These are phyloP conservation scores for Diaporthe sp. DNA, from an alignment of 2,329 filamentous ascomycete species.

Conservation along the genomic window DNA sequence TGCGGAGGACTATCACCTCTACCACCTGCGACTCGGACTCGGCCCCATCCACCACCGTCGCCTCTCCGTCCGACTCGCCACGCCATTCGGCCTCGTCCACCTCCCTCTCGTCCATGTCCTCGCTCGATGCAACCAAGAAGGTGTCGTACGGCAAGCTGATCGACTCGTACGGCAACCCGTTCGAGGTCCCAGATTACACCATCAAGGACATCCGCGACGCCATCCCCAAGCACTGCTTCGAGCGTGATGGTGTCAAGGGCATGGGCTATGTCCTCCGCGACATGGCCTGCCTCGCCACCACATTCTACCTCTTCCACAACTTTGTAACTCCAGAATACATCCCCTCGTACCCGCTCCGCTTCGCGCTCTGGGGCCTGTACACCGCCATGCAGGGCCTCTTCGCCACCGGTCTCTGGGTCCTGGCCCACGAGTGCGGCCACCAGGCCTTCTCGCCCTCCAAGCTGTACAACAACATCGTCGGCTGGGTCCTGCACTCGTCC, in stretches of 20 bases:
- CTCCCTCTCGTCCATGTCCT: slow-evolving; percentile 90
- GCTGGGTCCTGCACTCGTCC: slow-evolving; percentile 90
- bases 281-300: slow-evolving; percentile 77
- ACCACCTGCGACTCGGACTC: slow-evolving; percentile 61
- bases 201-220: slow-evolving; percentile 98
- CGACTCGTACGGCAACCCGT: slow-evolving; percentile 95
- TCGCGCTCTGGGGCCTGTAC: slow-evolving; percentile 74
- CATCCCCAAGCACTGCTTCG: slow-evolving; percentile 97
- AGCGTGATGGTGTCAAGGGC: slow-evolving; percentile 83
- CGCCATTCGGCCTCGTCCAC: slow-evolving; percentile 82
- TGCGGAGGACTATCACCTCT: slow-evolving; percentile 63
- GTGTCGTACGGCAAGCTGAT: slow-evolving; percentile 75
- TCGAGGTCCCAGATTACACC: slow-evolving; percentile 93
- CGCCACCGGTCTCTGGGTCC: slow-evolving; percentile 93
- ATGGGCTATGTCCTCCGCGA: slow-evolving; percentile 90
- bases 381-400: slow-evolving; percentile 92
- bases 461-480: slow-evolving; percentile 89
- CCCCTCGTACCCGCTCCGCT: slow-evolving; percentile 77
- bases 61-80: slow-evolving; percentile 72
- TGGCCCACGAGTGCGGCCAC: slow-evolving; percentile 98
- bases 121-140: slow-evolving; percentile 64
- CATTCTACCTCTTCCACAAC: slow-evolving; percentile 91
- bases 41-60: slow-evolving; percentile 68
- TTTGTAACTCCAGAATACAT: slow-evolving; percentile 89
- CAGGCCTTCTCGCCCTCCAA: slow-evolving; percentile 96